These are phyloP conservation scores for Peronospora tabacina DNA, from an alignment of 352 stramenopile species.

Conservation along the genomic window DNA sequence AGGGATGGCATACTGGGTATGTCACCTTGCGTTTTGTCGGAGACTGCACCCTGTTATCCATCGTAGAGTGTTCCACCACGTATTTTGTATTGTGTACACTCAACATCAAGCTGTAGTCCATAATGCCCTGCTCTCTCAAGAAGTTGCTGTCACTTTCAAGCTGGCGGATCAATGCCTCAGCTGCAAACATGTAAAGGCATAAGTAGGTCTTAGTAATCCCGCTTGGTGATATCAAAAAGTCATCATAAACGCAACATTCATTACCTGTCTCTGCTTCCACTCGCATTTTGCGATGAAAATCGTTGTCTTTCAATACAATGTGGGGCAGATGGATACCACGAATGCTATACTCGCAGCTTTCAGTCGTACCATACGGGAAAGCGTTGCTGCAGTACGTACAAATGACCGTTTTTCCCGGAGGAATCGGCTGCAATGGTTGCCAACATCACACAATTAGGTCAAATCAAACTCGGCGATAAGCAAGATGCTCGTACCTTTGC, in stretches of 20 bases:
- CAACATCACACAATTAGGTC: slow-evolving; percentile 2
- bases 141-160: slow-evolving; percentile 71
- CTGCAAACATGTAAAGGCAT: slow-evolving; percentile 12
- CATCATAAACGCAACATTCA: not conserved
- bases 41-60: slow-evolving; percentile 33
- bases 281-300: slow-evolving; percentile 79
- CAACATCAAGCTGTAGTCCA: slow-evolving; percentile 85
- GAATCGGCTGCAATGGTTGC: slow-evolving; percentile 41
- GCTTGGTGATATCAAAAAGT: not conserved
- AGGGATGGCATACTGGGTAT: slow-evolving; percentile 60
- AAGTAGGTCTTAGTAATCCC: slow-evolving; percentile 8
- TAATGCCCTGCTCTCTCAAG: slow-evolving; percentile 72
- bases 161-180: slow-evolving; percentile 51
- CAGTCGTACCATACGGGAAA: slow-evolving; percentile 64
- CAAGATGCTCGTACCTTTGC: slow-evolving; percentile 39
- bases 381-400: slow-evolving; percentile 81
- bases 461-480: not conserved
- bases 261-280: slow-evolving; percentile 50
- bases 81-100: slow-evolving; percentile 85
- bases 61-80: slow-evolving; percentile 55
- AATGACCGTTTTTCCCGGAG: slow-evolving; percentile 72
- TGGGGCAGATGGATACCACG: slow-evolving; percentile 70
- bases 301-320: slow-evolving; percentile 81
- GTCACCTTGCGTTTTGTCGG: slow-evolving; percentile 68
- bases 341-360: slow-evolving; percentile 71